These are phyloP conservation scores for Avicennia marina DNA, from an alignment of 257 asterid genomes.

Conservation along the genomic window DNA sequence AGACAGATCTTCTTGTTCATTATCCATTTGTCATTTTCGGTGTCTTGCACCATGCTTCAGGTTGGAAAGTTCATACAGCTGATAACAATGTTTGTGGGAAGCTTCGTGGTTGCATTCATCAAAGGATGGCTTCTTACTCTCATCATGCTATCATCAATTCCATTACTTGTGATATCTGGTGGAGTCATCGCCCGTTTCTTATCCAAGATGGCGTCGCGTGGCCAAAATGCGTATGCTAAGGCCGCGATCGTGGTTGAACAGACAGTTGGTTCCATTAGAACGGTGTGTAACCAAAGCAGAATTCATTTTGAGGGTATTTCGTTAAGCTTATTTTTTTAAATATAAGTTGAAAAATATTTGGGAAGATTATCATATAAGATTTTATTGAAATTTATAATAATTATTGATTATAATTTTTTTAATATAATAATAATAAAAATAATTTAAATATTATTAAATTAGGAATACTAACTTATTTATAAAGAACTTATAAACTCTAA, in stretches of 20 bases:
- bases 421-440: too few species aligned
- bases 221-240: conserved; percentile 30
- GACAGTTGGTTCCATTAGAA: conserved; percentile 28
- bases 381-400: too few species aligned
- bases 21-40: not conserved
- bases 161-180: conserved; percentile 45
- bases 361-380: too few species aligned
- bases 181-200: conserved; percentile 32
- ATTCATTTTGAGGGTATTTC: too few species aligned
- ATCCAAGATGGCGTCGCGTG: conserved; percentile 21
- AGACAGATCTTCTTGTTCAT: too few species aligned
- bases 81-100: conserved; percentile 51
- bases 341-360: too few species aligned
- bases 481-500: too few species aligned
- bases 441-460: too few species aligned
- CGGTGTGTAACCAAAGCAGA: conserved; percentile 13
- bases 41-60: conserved; percentile 19
- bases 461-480: too few species aligned
- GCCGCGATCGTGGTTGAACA: conserved; percentile 34
- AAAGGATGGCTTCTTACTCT: conserved; percentile 71
- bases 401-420: too few species aligned
- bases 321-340: too few species aligned
- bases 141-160: conserved; percentile 52
- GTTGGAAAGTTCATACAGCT: conserved; percentile 64
- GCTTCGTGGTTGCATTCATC: conserved; percentile 51